Percentiles rank a stretch among this genome's conserved stretches.
Evolutionary conservation across 768 basidiomycete genomes (phyloP).

Genomic region (Boletus reticuloceps): DNA sequence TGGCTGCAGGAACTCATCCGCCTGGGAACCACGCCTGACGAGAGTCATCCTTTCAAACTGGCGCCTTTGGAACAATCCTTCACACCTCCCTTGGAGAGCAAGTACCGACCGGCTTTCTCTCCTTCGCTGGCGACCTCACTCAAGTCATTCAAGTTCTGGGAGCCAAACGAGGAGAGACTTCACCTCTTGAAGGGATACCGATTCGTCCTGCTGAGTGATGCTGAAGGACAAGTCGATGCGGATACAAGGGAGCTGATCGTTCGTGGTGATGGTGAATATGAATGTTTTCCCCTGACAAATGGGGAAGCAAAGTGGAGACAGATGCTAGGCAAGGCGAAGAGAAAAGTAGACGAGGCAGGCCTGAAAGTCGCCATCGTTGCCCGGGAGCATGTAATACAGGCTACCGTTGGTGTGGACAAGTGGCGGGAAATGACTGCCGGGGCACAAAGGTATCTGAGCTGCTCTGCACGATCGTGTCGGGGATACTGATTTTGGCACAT

Average conservation of each 20-base stretch:
- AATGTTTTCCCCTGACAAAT: slow-evolving; percentile 52
- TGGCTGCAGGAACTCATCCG: slow-evolving; percentile 66
- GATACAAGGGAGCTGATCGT: slow-evolving; percentile 54
- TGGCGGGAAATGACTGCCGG: slow-evolving; percentile 56
- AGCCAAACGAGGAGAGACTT: slow-evolving; percentile 61
- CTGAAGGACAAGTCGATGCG: slow-evolving; percentile 43
- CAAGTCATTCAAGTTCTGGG: slow-evolving; percentile 59
- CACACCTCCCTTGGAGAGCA: slow-evolving; percentile 46
- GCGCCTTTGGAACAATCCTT: slow-evolving; percentile 52
- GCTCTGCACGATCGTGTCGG: neutral
- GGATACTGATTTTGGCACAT: slow-evolving; percentile 4
- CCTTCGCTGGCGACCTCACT: slow-evolving; percentile 45
- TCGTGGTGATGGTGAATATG: slow-evolving; percentile 59
- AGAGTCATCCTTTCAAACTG: slow-evolving; percentile 32
- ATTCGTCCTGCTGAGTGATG: slow-evolving; percentile 63
- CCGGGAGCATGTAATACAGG: slow-evolving; percentile 43
- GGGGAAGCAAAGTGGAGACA: slow-evolving; percentile 52
- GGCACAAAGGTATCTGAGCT: slow-evolving; percentile 44
- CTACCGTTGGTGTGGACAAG: slow-evolving; percentile 49
- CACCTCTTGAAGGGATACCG: slow-evolving; percentile 51
- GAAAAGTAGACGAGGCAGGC: slow-evolving; percentile 43
- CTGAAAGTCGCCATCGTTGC: slow-evolving; percentile 53
- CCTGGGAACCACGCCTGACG: slow-evolving; percentile 39
- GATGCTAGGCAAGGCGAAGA: slow-evolving; percentile 49
- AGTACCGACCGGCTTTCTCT: slow-evolving; percentile 59